A percentile compares a stretch with the other conserved stretches of the same genome.
phyloP scores from a whole-genome alignment of 2,329 filamentous ascomycete genomes.

The Fusarium sororula region DNA sequence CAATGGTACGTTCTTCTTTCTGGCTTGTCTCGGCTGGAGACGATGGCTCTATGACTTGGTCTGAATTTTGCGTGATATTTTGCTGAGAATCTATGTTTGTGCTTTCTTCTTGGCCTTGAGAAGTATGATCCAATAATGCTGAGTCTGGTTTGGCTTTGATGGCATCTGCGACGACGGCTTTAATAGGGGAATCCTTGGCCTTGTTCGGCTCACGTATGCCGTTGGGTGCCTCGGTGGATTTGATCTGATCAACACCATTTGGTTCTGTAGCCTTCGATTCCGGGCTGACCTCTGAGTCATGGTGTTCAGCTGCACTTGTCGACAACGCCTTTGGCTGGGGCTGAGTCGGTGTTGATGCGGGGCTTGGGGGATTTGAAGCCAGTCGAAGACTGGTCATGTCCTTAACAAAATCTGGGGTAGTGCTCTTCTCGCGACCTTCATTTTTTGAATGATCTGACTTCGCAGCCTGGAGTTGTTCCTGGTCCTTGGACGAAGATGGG shows the following conservation, averaged over 20 bases:
- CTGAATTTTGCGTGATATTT: background rate
- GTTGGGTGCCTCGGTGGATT: background rate
- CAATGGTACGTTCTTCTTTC: background rate
- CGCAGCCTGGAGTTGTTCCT: slow-evolving; percentile 12
- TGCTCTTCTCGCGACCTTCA: slow-evolving; percentile 34
- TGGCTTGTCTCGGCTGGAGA: background rate
- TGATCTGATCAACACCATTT: background rate
- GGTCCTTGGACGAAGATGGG: slow-evolving; percentile 6
- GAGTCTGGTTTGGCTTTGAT: slow-evolving; percentile 3
- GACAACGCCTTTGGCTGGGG: slow-evolving; percentile 32
- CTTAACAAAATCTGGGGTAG: slow-evolving; percentile 44
- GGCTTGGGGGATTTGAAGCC: slow-evolving; percentile 38
- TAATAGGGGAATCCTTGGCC: slow-evolving; percentile 10
- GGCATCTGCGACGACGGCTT: background rate
- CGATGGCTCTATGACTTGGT: background rate
- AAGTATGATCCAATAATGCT: background rate
- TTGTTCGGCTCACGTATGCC: background rate
- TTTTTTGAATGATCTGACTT: slow-evolving; percentile 11
- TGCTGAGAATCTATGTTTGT: background rate
- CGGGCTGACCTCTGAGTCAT: slow-evolving; percentile 19
- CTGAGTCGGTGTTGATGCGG: slow-evolving; percentile 28
- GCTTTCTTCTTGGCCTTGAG: background rate
- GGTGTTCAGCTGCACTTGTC: slow-evolving; percentile 28
- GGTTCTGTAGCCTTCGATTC: slow-evolving; percentile 29
- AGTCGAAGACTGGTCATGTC: slow-evolving; percentile 47